phyloP scores from a whole-genome alignment of 139 green algal species.

The Edaphochlamys debaryana region DNA sequence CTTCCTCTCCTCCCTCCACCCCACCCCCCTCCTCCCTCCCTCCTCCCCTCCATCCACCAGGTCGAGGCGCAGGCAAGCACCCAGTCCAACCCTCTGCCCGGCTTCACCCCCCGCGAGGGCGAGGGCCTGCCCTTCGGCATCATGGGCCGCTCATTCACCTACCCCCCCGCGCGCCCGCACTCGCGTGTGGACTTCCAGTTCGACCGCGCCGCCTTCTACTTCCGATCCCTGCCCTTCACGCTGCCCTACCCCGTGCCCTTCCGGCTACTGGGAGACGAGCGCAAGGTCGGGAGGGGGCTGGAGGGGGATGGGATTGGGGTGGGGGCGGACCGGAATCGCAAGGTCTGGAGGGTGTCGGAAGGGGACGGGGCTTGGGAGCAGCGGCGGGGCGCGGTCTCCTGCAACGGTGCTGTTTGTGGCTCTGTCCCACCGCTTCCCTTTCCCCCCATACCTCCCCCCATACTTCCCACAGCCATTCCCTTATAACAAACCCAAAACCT shows the following conservation, averaged over 20 bases:
- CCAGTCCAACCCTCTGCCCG: slow-evolving; percentile 64
- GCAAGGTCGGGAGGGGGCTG: slow-evolving; percentile 71
- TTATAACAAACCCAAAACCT: too few species aligned
- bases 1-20: too few species aligned
- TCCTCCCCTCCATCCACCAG: slow-evolving; percentile 5
- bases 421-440: too few species aligned
- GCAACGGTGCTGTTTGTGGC: too few species aligned
- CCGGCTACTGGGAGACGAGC: slow-evolving; percentile 91
- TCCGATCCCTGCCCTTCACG: slow-evolving; percentile 85
- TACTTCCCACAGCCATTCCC: too few species aligned
- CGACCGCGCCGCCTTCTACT: slow-evolving; percentile 86
- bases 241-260: slow-evolving; percentile 98
- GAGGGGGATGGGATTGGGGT: not conserved
- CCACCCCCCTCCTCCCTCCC: not conserved
- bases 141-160: slow-evolving; percentile 80
- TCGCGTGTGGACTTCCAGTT: slow-evolving; percentile 65
- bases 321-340: too few species aligned
- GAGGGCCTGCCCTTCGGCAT: slow-evolving; percentile 72
- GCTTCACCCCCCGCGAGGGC: slow-evolving; percentile 78
- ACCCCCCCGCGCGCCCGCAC: slow-evolving; percentile 64
- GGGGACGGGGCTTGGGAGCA: not conserved
- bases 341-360: not conserved
- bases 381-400: too few species aligned
- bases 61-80: slow-evolving; percentile 87
- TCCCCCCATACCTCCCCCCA: too few species aligned